A percentile compares a stretch with the other conserved stretches of the same genome.
Evolutionary conservation across 2,329 filamentous ascomycete genomes (phyloP).

Genomic region (Graphilbum ipis-grandicollis): DNA sequence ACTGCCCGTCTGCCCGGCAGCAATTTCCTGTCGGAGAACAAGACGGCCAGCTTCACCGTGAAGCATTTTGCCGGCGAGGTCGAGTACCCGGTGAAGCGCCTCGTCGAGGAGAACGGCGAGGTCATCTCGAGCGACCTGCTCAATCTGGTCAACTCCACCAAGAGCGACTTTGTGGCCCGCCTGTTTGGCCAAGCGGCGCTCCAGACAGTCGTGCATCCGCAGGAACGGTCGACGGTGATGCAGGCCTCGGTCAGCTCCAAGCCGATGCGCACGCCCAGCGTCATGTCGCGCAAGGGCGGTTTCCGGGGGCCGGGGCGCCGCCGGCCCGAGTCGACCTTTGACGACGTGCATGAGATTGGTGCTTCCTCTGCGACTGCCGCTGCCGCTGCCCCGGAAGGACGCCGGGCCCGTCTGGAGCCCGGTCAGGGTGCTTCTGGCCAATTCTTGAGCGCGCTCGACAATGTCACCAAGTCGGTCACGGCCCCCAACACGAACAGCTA

Average conservation of each 20-base stretch:
- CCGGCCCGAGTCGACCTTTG: conserved; percentile 15
- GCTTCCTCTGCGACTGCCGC: conserved; percentile 20
- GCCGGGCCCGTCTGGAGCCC: too few species aligned
- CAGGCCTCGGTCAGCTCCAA: conserved; percentile 95
- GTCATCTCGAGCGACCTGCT: conserved; percentile 90
- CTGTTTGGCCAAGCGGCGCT: conserved; percentile 94
- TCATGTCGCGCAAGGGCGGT: conserved; percentile 57
- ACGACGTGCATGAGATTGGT: too few species aligned
- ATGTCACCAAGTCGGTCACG: conserved; percentile 73
- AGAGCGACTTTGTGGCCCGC: conserved; percentile 73
- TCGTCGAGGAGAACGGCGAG: conserved; percentile 92
- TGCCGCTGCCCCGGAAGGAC: background rate
- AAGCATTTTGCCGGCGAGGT: conserved; percentile 95
- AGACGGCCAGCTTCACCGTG: conserved; percentile 67
- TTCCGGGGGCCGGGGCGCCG: conserved; percentile 12
- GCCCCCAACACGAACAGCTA: conserved; percentile 79
- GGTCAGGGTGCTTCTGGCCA: conserved; percentile 86
- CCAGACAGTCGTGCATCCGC: conserved; percentile 82
- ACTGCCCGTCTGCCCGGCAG: conserved; percentile 67
- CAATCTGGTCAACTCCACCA: conserved; percentile 78
- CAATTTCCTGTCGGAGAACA: conserved; percentile 77
- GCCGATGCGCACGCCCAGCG: conserved; percentile 78
- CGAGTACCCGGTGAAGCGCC: conserved; percentile 72
- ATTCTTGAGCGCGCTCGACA: conserved; percentile 76
- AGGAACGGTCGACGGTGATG: conserved; percentile 79